Percentiles rank a stretch among this genome's conserved stretches.
phyloP scores from a whole-genome alignment of 1,139 yeast species.

The Saccharomyces hybrid region DNA sequence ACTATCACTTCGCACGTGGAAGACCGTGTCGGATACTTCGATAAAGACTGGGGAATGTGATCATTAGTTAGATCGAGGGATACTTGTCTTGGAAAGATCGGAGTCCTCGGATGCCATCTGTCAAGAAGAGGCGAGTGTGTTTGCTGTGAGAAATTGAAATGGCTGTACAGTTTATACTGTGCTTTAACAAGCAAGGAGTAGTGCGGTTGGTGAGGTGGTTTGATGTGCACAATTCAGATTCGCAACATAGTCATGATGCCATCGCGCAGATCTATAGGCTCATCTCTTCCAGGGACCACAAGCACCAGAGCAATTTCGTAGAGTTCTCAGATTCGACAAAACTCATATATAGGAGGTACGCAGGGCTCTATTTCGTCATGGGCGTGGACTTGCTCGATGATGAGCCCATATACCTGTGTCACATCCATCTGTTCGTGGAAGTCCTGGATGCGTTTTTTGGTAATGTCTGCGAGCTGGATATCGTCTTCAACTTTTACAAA shows the following conservation, averaged over 20 bases:
- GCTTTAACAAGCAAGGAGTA: constrained; percentile 90
- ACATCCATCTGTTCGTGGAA: constrained; percentile 83
- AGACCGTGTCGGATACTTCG: background rate
- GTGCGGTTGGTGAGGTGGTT: constrained; percentile 83
- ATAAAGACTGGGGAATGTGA: background rate
- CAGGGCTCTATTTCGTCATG: constrained; percentile 80
- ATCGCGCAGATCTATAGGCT: constrained; percentile 60
- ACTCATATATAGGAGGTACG: constrained; percentile 81
- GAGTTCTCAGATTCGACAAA: constrained; percentile 61
- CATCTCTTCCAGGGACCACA: constrained; percentile 76
- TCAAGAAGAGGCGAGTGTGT: background rate
- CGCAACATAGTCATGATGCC: constrained; percentile 18
- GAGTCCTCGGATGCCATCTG: background rate
- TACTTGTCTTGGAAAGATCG: background rate
- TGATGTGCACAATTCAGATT: constrained; percentile 28
- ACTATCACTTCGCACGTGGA: background rate
- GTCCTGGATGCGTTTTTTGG: constrained; percentile 76
- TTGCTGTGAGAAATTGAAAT: constrained; percentile 32
- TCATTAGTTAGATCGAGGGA: background rate
- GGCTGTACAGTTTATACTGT: constrained; percentile 72
- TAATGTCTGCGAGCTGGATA: constrained; percentile 91
- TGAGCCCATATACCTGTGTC: constrained; percentile 74
- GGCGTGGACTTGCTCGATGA: constrained; percentile 65
- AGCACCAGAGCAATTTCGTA: constrained; percentile 71
- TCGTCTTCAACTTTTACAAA: constrained; percentile 73